Conservation (phyloP, 2,329 filamentous ascomycete species). For the Penicillium sclerotiorum region DNA sequence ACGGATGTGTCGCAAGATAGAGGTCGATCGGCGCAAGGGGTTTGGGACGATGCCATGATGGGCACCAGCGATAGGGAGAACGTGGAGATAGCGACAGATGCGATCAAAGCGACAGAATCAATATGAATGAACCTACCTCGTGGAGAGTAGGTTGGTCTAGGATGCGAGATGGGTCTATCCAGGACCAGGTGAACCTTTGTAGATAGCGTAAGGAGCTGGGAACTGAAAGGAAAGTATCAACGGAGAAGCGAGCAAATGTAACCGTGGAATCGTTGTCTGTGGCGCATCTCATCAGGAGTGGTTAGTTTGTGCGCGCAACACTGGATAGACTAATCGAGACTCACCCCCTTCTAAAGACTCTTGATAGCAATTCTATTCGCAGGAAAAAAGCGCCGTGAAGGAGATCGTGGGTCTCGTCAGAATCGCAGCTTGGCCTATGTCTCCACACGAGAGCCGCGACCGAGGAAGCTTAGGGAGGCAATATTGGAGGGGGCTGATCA, state of each 20-base stretch:
- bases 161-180: conserved; percentile 11
- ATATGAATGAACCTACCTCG: conserved; percentile 13
- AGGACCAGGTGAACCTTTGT: conserved; percentile 1
- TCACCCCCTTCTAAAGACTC: conserved; percentile 39
- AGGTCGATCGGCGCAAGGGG: background rate
- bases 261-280: conserved; percentile 37
- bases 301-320: conserved; percentile 4
- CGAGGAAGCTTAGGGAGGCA: conserved; percentile 5
- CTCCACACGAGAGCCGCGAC: conserved; percentile 10
- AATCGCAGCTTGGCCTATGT: conserved; percentile 10
- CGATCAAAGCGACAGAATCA: background rate
- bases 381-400: conserved; percentile 3
- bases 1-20: background rate
- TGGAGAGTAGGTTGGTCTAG: background rate
- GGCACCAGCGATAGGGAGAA: too few species aligned
- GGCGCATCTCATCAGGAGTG: background rate
- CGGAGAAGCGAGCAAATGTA: conserved; percentile 16
- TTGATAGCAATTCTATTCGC: conserved; percentile 26
- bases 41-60: background rate
- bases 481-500: conserved; percentile 3
- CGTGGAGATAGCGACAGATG: background rate
- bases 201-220: conserved; percentile 6
- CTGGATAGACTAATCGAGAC: conserved; percentile 14
- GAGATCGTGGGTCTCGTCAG: conserved; percentile 30
- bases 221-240: conserved; percentile 14